Conservation (phyloP, 306 rosid genomes). For the Erythrophleum fordii region DNA sequence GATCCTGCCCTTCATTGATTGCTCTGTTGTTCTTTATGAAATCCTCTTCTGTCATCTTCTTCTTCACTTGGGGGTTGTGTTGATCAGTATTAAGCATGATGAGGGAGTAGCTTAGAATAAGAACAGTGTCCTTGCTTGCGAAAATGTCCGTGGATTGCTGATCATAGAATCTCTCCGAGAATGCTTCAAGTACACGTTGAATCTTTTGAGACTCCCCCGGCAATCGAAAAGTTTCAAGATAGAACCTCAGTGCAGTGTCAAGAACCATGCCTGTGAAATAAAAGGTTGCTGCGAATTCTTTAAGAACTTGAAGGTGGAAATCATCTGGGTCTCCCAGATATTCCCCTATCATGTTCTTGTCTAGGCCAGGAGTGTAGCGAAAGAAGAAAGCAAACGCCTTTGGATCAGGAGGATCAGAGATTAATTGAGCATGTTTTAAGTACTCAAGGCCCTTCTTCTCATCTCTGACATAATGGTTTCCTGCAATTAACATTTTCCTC, state of each 20-base stretch:
- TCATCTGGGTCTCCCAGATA: slow-evolving; percentile 90
- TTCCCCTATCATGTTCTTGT: slow-evolving; percentile 79
- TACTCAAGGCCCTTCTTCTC: slow-evolving; percentile 89
- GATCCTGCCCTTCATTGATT: slow-evolving; percentile 89
- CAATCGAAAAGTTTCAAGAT: slow-evolving; percentile 72
- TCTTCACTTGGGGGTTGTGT: slow-evolving; percentile 96
- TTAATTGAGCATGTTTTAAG: slow-evolving; percentile 62
- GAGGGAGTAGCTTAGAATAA: slow-evolving; percentile 81
- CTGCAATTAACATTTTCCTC: slow-evolving; percentile 72
- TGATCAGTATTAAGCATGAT: slow-evolving; percentile 97
- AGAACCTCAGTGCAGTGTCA: slow-evolving; percentile 79
- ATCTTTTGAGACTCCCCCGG: slow-evolving; percentile 98
- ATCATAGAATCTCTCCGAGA: slow-evolving; percentile 71
- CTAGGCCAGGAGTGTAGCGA: slow-evolving; percentile 72
- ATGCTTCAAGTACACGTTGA: slow-evolving; percentile 78
- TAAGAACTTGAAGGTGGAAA: slow-evolving; percentile 71
- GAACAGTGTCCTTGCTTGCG: slow-evolving; percentile 80
- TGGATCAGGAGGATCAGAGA: slow-evolving; percentile 81
- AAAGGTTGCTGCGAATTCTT: slow-evolving; percentile 73
- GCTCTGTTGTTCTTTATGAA: slow-evolving; percentile 87
- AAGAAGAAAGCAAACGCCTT: slow-evolving; percentile 73
- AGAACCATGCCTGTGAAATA: slow-evolving; percentile 78
- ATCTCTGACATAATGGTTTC: slow-evolving; percentile 82
- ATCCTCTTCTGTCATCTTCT: slow-evolving; percentile 94
- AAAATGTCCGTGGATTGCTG: slow-evolving; percentile 72